Evolutionary conservation across 176 grass and related monocot genomes (phyloP).

Genomic region (Carex scoparia): DNA sequence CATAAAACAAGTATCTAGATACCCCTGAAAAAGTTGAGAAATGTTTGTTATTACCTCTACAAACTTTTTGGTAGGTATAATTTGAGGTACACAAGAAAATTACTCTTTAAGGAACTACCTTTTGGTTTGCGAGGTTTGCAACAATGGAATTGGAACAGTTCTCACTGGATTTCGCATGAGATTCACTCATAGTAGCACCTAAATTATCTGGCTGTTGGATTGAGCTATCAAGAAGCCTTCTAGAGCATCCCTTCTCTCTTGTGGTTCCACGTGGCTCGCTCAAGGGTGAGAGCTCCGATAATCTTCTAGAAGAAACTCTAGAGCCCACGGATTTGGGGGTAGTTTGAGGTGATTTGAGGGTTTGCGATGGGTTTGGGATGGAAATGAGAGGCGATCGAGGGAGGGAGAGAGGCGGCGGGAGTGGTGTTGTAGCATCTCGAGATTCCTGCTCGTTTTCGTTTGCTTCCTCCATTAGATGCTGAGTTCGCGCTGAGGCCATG

Average conservation of each 20-base stretch:
- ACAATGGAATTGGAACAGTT: conserved; percentile 38
- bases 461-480: conserved; percentile 22
- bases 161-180: conserved; percentile 28
- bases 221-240: conserved; percentile 38
- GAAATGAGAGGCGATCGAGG: conserved; percentile 70
- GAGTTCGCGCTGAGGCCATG: conserved; percentile 15
- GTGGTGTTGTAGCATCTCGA: conserved; percentile 5
- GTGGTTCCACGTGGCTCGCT: conserved; percentile 22
- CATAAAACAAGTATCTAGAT: neutral
- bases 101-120: conserved; percentile 33
- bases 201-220: conserved; percentile 36
- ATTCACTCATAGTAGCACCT: conserved; percentile 31
- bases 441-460: conserved; percentile 61
- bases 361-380: conserved; percentile 53
- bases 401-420: conserved; percentile 7
- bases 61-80: neutral
- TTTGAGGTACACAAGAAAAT: conserved; percentile 8
- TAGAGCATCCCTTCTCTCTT: conserved; percentile 48
- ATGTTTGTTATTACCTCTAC: neutral
- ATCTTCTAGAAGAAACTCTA: conserved; percentile 6
- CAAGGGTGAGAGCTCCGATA: conserved; percentile 22
- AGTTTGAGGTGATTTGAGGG: conserved; percentile 52
- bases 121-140: conserved; percentile 45
- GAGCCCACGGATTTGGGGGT: conserved; percentile 53
- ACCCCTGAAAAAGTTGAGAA: neutral